Percentiles rank a stretch among this genome's conserved stretches.
phyloP scores from a whole-genome alignment of 176 grass and related monocot species.

The Musa beccarii region DNA sequence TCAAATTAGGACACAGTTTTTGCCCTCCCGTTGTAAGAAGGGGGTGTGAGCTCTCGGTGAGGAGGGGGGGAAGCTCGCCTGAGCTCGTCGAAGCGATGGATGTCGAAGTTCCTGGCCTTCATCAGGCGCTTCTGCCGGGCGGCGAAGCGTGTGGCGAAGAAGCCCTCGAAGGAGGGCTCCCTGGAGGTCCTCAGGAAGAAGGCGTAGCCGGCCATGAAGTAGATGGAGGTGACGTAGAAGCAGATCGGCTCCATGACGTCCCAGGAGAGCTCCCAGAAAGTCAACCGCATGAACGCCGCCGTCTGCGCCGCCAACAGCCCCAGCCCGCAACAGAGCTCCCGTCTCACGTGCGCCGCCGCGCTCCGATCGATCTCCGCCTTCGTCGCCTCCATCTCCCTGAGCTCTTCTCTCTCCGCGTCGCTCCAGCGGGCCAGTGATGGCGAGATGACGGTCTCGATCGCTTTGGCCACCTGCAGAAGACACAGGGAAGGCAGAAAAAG shows the following conservation, averaged over 20 bases:
- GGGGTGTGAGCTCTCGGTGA: neutral
- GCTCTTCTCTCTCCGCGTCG: neutral
- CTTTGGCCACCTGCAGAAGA: neutral
- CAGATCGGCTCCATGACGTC: constrained; percentile 12
- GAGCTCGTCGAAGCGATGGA: constrained; percentile 5
- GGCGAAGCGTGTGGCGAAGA: constrained; percentile 11
- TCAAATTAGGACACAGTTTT: neutral
- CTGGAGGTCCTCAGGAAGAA: constrained; percentile 5
- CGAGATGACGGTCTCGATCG: neutral
- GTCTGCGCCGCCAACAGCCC: neutral
- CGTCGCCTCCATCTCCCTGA: neutral
- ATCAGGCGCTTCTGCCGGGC: constrained; percentile 2
- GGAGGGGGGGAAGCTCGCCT: neutral
- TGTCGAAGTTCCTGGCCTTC: neutral
- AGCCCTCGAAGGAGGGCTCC: constrained; percentile 10
- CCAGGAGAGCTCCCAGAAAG: constrained; percentile 7
- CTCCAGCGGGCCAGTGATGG: neutral
- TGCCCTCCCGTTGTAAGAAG: neutral
- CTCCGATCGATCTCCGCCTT: constrained; percentile 6
- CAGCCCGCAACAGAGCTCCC: constrained; percentile 12
- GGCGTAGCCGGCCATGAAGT: constrained; percentile 10
- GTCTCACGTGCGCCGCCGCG: neutral
- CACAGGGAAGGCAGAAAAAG: neutral
- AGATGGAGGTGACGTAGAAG: constrained; percentile 6
- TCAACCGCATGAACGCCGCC: constrained; percentile 6